Percentiles rank a stretch among this genome's conserved stretches.
These are phyloP conservation scores for Miscanthus lutarioriparius DNA, from an alignment of 176 grass and related monocot genomes.

Conservation along the genomic window DNA sequence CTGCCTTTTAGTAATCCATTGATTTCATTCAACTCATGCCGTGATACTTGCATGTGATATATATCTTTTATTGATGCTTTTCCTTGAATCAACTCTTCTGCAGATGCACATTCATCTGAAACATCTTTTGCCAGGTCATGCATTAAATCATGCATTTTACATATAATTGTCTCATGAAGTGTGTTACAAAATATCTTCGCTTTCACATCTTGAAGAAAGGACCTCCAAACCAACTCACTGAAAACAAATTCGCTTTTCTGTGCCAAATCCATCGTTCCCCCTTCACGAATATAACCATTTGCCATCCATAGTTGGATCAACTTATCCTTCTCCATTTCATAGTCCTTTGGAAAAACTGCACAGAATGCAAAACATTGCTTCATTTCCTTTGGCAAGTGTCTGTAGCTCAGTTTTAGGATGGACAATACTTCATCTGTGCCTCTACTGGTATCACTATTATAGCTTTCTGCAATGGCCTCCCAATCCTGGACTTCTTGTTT, in stretches of 20 bases:
- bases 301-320: conserved; percentile 25
- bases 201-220: conserved; percentile 28
- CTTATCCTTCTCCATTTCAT: neutral
- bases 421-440: neutral
- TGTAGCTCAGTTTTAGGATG: conserved; percentile 22
- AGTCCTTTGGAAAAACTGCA: conserved; percentile 16
- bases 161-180: neutral
- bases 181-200: neutral
- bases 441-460: neutral
- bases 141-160: conserved; percentile 39
- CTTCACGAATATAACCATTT: conserved; percentile 14
- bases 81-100: neutral
- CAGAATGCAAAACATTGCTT: conserved; percentile 31
- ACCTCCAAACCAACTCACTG: conserved; percentile 18
- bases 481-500: conserved; percentile 23
- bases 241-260: conserved; percentile 8
- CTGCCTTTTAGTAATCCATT: neutral
- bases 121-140: conserved; percentile 29
- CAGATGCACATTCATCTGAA: neutral
- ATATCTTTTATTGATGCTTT: neutral
- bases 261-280: neutral
- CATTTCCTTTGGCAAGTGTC: neutral
- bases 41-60: neutral
- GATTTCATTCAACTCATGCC: neutral
- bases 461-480: neutral